Conservation (phyloP, 768 basidiomycete genomes). For the Leccinum uliginosum region DNA sequence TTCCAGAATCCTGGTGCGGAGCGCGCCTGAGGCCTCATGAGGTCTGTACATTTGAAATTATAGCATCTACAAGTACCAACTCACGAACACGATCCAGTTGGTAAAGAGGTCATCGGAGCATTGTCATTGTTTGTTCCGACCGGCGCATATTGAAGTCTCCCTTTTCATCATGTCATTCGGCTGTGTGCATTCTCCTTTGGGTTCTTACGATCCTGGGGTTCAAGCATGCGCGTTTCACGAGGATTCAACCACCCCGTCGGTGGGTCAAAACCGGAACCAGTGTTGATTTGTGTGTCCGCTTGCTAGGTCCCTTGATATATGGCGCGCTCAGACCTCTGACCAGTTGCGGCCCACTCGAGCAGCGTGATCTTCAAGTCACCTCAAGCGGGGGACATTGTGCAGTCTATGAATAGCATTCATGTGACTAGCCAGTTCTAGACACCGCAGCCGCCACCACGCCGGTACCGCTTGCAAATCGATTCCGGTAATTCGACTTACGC, state of each 20-base stretch:
- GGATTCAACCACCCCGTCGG: constrained; percentile 14
- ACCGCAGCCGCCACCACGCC: constrained; percentile 13
- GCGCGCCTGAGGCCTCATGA: constrained; percentile 1
- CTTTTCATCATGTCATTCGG: constrained; percentile 14
- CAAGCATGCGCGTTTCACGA: constrained; percentile 14
- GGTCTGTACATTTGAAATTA: constrained; percentile 17
- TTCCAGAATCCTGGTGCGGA: constrained; percentile 5
- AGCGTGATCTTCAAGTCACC: constrained; percentile 4
- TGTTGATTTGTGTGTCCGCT: constrained; percentile 1
- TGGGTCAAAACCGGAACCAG: neutral
- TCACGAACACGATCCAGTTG: constrained; percentile 5
- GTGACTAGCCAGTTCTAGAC: neutral
- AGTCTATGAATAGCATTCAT: neutral
- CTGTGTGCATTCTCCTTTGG: constrained; percentile 25
- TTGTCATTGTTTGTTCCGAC: constrained; percentile 1
- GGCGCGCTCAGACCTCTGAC: neutral
- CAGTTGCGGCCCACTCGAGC: neutral
- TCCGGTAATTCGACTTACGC: constrained; percentile 15
- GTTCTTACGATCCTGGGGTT: constrained; percentile 12
- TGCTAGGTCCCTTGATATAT: neutral
- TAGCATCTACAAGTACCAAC: constrained; percentile 9
- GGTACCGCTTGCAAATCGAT: constrained; percentile 18
- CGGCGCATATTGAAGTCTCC: neutral
- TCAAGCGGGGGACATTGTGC: constrained; percentile 3
- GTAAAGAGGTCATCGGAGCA: constrained; percentile 5